Percentiles rank a stretch among this genome's conserved stretches.
Evolutionary conservation across 306 rosid species (phyloP).

Genomic region (Pyrus communis): DNA sequence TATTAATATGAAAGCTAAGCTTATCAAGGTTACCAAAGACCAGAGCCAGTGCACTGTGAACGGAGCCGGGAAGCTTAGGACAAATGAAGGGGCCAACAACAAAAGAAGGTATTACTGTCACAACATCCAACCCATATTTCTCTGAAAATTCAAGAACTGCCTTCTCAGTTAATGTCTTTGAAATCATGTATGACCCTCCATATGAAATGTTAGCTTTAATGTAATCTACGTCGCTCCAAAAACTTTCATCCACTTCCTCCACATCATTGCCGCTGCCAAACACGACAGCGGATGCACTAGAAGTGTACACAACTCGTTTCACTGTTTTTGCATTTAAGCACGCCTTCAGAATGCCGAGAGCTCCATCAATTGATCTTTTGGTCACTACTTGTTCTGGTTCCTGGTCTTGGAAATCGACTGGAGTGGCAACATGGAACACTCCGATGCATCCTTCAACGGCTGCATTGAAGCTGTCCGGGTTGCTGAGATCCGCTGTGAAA

Average conservation of each 20-base stretch:
- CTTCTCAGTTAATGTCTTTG: slow-evolving; percentile 53
- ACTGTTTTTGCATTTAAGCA: slow-evolving; percentile 36
- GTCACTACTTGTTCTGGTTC: slow-evolving; percentile 42
- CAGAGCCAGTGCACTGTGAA: neutral
- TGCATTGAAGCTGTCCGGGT: slow-evolving; percentile 26
- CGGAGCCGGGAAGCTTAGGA: slow-evolving; percentile 40
- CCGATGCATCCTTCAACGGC: slow-evolving; percentile 44
- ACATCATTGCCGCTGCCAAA: neutral
- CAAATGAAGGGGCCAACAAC: slow-evolving; percentile 65
- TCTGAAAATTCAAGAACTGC: slow-evolving; percentile 53
- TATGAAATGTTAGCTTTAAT: neutral
- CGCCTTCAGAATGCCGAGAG: slow-evolving; percentile 41
- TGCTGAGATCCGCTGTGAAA: slow-evolving; percentile 30
- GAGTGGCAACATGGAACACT: slow-evolving; percentile 49
- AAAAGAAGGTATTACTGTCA: slow-evolving; percentile 39
- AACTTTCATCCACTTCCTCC: slow-evolving; percentile 33
- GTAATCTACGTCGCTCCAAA: slow-evolving; percentile 41
- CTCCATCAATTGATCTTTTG: slow-evolving; percentile 44
- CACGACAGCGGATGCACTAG: slow-evolving; percentile 33
- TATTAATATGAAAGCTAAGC: neutral
- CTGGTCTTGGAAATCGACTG: slow-evolving; percentile 22
- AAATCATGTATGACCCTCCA: slow-evolving; percentile 26
- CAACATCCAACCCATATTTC: slow-evolving; percentile 44
- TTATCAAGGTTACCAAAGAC: slow-evolving; percentile 30
- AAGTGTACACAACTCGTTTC: slow-evolving; percentile 61